A percentile compares a stretch with the other conserved stretches of the same genome.
Conservation (phyloP, 257 asterid genomes). For the Marsdenia floribunda region DNA sequence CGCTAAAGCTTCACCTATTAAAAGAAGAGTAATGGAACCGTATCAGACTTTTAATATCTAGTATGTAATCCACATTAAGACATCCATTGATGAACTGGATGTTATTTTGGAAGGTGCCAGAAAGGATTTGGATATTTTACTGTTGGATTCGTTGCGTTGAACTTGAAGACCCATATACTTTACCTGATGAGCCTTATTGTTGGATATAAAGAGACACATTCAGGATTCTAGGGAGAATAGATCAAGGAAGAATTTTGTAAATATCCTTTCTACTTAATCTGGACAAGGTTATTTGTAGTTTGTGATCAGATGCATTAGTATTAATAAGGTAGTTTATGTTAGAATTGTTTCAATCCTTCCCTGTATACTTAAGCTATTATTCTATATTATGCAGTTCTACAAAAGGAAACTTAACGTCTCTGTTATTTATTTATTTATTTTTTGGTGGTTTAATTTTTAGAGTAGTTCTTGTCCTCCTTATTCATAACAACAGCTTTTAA, state of each 20-base stretch:
- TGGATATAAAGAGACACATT: neutral
- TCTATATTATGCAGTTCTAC: neutral
- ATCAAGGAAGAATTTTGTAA: neutral
- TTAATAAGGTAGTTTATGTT: neutral
- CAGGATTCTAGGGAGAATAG: neutral
- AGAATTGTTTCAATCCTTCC: neutral
- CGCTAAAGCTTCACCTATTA: neutral
- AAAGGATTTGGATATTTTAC: neutral
- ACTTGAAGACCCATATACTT: neutral
- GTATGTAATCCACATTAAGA: neutral
- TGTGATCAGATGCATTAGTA: neutral
- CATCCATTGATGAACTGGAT: neutral
- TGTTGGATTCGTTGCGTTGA: neutral
- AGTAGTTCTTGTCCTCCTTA: neutral
- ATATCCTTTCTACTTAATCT: neutral
- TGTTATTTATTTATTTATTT: neutral
- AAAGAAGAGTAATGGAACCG: neutral
- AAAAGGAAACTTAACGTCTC: neutral
- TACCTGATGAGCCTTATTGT: neutral
- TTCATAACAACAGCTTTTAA: neutral
- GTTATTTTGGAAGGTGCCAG: neutral
- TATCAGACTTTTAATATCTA: neutral
- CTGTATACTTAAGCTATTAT: neutral
- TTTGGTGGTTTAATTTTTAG: neutral
- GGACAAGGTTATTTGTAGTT: neutral